Evolutionary conservation across 2,329 filamentous ascomycete genomes (phyloP).

Genomic region (Xylaria sp.): DNA sequence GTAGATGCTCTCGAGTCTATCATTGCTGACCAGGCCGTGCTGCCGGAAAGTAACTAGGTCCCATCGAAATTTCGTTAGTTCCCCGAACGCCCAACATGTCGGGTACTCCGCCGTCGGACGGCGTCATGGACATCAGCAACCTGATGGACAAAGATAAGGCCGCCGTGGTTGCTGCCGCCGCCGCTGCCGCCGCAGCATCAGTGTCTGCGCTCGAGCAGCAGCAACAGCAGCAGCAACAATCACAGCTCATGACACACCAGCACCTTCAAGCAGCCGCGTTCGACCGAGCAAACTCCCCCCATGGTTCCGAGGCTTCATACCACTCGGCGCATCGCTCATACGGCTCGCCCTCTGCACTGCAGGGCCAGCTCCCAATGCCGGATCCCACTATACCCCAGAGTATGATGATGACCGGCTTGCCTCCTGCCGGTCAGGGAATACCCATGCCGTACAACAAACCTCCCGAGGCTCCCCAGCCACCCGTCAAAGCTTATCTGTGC

Average conservation of each 20-base stretch:
- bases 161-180: slow-evolving; percentile 44
- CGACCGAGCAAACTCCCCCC: slow-evolving; percentile 67
- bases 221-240: slow-evolving; percentile 34
- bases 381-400: slow-evolving; percentile 47
- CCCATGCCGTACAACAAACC: slow-evolving; percentile 54
- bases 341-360: slow-evolving; percentile 65
- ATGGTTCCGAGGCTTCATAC: slow-evolving; percentile 69
- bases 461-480: slow-evolving; percentile 53
- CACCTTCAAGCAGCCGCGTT: slow-evolving; percentile 52
- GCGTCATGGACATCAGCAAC: slow-evolving; percentile 52
- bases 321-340: slow-evolving; percentile 65
- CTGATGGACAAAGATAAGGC: slow-evolving; percentile 49
- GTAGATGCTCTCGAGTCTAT: slow-evolving; percentile 4
- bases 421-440: slow-evolving; percentile 50
- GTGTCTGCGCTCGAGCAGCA: slow-evolving; percentile 38
- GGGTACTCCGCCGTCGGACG: slow-evolving; percentile 48
- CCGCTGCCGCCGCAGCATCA: slow-evolving; percentile 41
- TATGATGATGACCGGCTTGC: slow-evolving; percentile 59
- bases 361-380: slow-evolving; percentile 60
- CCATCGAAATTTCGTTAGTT: slow-evolving; percentile 19
- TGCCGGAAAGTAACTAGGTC: slow-evolving; percentile 20
- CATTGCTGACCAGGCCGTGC: slow-evolving; percentile 29
- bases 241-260: slow-evolving; percentile 43
- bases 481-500: slow-evolving; percentile 83
- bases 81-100: slow-evolving; percentile 45